A percentile compares a stretch with the other conserved stretches of the same genome.
phyloP scores from a whole-genome alignment of 2,329 filamentous ascomycete genomes.

The Phaeoacremonium minimum region DNA sequence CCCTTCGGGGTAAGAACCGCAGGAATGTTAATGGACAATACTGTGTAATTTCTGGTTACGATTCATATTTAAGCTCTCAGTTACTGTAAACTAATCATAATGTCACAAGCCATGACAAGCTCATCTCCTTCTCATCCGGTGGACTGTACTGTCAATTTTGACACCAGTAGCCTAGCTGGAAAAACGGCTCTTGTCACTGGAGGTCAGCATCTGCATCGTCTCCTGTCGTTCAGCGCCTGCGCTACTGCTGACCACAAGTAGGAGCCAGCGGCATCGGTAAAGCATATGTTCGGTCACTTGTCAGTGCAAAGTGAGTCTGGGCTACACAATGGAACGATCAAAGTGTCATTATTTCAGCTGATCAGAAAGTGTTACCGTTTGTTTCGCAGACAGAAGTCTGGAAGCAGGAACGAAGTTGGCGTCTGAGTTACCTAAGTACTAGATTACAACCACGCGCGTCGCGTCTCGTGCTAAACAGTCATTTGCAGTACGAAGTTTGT shows the following conservation, averaged over 20 bases:
- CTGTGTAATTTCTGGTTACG: too few species aligned
- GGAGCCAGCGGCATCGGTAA: slow-evolving; percentile 24
- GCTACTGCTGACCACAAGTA: slow-evolving; percentile 6
- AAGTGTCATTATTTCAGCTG: slow-evolving; percentile 5
- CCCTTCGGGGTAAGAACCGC: too few species aligned
- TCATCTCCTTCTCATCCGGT: slow-evolving; percentile 3
- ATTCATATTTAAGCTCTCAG: too few species aligned
- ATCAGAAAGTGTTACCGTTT: not conserved
- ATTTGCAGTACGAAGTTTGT: slow-evolving; percentile 18
- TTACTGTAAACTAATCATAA: too few species aligned
- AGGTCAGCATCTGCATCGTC: slow-evolving; percentile 8
- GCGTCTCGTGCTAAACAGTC: not conserved
- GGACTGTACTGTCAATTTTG: slow-evolving; percentile 9
- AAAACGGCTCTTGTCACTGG: slow-evolving; percentile 26
- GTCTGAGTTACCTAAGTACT: slow-evolving; percentile 15
- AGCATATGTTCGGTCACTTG: slow-evolving; percentile 21
- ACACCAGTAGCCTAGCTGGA: slow-evolving; percentile 16
- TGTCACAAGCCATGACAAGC: too few species aligned
- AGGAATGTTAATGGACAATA: too few species aligned
- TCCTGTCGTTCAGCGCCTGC: not conserved
- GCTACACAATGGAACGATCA: too few species aligned
- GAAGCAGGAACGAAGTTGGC: slow-evolving; percentile 14
- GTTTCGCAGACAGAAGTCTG: not conserved
- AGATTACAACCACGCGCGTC: not conserved
- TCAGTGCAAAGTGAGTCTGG: slow-evolving; percentile 18